Evolutionary conservation across 2,329 filamentous ascomycete genomes (phyloP).

Genomic region (Aspergillus sp.): DNA sequence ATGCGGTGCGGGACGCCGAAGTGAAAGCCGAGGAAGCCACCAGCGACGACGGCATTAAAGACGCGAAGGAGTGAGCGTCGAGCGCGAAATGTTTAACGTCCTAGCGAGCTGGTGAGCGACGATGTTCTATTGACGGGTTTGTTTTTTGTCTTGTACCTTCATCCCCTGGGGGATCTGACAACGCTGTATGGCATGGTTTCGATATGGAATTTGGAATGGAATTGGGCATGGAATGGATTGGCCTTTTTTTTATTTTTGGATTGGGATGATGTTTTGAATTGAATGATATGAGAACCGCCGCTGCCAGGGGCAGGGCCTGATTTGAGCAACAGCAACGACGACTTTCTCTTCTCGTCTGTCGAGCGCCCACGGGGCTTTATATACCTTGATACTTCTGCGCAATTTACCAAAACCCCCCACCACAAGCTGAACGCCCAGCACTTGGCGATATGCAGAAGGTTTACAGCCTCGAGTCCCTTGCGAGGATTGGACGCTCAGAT

Average conservation of each 20-base stretch:
- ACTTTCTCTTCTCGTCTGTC: not conserved
- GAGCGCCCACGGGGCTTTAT: not conserved
- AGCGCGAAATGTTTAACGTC: not conserved
- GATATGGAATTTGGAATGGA: not conserved
- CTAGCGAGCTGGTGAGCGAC: not conserved
- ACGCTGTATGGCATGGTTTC: not conserved
- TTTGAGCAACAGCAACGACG: not conserved
- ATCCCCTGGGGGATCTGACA: not conserved
- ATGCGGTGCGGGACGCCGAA: slow-evolving; percentile 3
- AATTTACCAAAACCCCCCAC: no score
- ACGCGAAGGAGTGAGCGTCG: not conserved
- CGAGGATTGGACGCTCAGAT: no score
- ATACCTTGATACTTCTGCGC: no score
- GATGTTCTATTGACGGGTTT: not conserved
- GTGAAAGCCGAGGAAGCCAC: not conserved
- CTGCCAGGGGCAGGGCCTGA: not conserved
- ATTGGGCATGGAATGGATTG: not conserved
- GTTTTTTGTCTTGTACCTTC: not conserved
- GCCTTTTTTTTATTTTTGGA: not conserved
- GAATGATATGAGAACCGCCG: not conserved
- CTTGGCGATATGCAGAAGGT: no score
- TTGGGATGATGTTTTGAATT: not conserved
- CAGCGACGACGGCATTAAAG: not conserved
- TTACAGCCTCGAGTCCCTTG: no score
- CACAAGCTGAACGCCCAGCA: no score